Base-by-base conservation (phyloP, 2,329 filamentous ascomycete species). In the Ilyonectria sp. region DNA sequence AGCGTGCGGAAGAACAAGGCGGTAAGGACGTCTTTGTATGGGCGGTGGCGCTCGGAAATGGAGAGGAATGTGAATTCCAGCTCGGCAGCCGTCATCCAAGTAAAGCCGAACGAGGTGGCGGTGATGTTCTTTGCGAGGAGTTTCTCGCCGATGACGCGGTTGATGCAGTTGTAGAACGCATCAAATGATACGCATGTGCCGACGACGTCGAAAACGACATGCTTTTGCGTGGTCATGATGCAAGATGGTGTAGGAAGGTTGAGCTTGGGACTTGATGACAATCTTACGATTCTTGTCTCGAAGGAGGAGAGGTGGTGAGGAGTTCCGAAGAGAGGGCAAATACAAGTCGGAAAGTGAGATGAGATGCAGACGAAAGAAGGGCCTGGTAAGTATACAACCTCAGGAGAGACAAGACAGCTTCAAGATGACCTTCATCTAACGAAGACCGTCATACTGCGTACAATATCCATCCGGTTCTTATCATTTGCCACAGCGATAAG, bases 161-260 rank as follows among this genome's bases (percentile, higher is more conserved):
- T 35, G 15, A 60, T 44, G 17, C 31, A 35, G 23, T 60, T 26
- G 6, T 43, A 53, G 37, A 60, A 53, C 44, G 35, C 35, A 31
- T 60, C 58, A 44, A 43, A 60, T 10, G 58, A 60, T 8, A 60
- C 50, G 6, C 49, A 53, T 33, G 58, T 60, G 40, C 58, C 58
- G 15, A 60, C 58, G n/a, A 60, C 47, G 58, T 60, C 58, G 35
- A 60, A 60, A 6, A 60, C 58, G 21, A 60, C 58, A 19, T 60
- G 47, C 44, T 60, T 60, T 17, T 60, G 43, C 1, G 13, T 19
- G 43, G 43, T 23, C 43, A 46, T 46, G 43, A 8, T 17, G 43
- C n/a, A 17, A 21, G 43, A 21, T 46, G 17, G 43, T n/a, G 43
- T 46, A n/a, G 43, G 43, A 21, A 46, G 17, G 19, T 21, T 46